A percentile compares a stretch with the other conserved stretches of the same genome.
These are phyloP conservation scores for Populus simonii DNA, from an alignment of 345 rosid genomes.

Conservation along the genomic window DNA sequence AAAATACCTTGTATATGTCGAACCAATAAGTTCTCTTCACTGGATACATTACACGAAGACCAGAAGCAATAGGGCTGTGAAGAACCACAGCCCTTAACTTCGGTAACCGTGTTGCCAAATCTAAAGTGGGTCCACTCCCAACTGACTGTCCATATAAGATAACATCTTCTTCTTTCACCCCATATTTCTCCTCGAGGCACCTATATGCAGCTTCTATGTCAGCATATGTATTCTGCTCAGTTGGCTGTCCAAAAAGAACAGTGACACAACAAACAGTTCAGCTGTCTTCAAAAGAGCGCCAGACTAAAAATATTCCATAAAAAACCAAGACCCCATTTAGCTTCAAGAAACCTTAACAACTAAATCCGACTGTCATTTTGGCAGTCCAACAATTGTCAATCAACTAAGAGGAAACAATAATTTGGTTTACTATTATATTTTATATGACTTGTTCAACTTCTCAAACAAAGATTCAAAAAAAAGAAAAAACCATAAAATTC, in stretches of 20 bases:
- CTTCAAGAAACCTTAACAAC: neutral
- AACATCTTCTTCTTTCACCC: conserved; percentile 75
- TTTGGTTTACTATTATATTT: neutral
- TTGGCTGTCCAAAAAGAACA: conserved; percentile 53
- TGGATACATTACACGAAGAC: conserved; percentile 88
- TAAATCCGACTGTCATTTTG: neutral
- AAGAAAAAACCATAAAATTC: neutral
- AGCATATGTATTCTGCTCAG: conserved; percentile 78
- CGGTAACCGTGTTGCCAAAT: conserved; percentile 66
- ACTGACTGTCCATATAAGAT: conserved; percentile 92
- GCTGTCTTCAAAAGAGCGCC: neutral
- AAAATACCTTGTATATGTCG: conserved; percentile 77
- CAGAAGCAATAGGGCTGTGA: conserved; percentile 88
- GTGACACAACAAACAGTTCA: conserved; percentile 5
- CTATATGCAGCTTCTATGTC: conserved; percentile 89
- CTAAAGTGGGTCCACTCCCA: conserved; percentile 93
- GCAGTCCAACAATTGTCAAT: neutral
- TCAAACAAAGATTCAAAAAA: neutral
- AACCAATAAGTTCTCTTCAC: conserved; percentile 94
- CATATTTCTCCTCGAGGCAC: conserved; percentile 73
- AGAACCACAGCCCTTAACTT: conserved; percentile 86
- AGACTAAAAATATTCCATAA: neutral
- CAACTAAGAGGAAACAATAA: neutral
- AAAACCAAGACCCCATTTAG: neutral
- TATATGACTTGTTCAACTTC: neutral